Evolutionary conservation across 2,329 filamentous ascomycete genomes (phyloP), one percentile per base, ranked within the genome.

Genomic region (Pseudogymnoascus sp.): DNA sequence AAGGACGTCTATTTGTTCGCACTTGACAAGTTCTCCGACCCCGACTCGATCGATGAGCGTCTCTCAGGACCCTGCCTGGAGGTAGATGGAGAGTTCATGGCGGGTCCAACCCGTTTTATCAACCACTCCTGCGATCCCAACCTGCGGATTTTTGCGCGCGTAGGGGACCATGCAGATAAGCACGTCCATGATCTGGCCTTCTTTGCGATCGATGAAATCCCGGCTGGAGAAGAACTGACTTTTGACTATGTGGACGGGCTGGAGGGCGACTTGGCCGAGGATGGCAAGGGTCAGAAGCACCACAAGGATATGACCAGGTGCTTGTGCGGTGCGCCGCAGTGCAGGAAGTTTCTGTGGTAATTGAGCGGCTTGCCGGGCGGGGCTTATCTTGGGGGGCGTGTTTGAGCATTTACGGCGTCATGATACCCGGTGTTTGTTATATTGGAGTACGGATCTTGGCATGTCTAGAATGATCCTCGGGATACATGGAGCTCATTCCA

Each of bases 41-140:
- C 79, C 0, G 68, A 79, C 5, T 84, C 82, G 1, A 75, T 79
- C 8, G 84, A 87, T 64, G 75, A 77, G n/a, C 77, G 83, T 0
- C 78, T 88, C 0, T 77, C 79, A 3, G 81, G 80, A 0, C 76
- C 80, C 5, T 38, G 33, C 14, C 79, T 84, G 14, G 84, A 86
- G 66, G 81, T 86, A 0, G 85, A 87, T 62, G 91, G 91, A 9
- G 87, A 92, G 72, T 89, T 88, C 72, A 85, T 87, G 78, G 89
- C 90, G 0, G 89, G 89, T 0, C 88, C 89, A 0, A 90, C 89
- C 0, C 83, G 90, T 2, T 94, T 93, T 73, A 89, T 93, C 72
- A 94, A 94, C 69, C 90, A 94, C 72, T 89, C 84, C 1, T 93
- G 90, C 72, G 83, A 90, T 4, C 90, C 90, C 0, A 93, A 92